Percentiles rank a stretch among this genome's conserved stretches.
Conservation (phyloP, 192 early-diverging fungal genomes). For the Umbelopsis sp. region DNA sequence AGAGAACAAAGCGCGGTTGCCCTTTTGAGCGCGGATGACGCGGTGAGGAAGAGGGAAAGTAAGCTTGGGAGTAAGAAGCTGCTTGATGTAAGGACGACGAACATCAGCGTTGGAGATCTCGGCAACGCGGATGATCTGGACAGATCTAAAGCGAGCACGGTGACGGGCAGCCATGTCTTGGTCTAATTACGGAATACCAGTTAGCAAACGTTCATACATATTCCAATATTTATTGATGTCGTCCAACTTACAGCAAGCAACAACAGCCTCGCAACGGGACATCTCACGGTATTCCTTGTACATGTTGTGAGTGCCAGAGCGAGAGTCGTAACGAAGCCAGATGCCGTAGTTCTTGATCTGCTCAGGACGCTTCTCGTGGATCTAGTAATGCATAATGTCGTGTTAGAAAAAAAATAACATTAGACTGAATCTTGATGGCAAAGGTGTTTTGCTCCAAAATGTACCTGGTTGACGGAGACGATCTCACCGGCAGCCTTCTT, state of each 20-base stretch:
- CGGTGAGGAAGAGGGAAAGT: constrained; percentile 99
- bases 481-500: constrained; percentile 99
- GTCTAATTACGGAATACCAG: constrained; percentile 43
- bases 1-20: constrained; percentile 81
- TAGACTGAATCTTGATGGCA: no score
- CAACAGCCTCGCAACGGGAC: constrained; percentile 72
- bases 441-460: constrained; percentile 47
- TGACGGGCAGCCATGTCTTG: constrained; percentile 99
- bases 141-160: constrained; percentile 93
- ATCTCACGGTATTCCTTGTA: constrained; percentile 99
- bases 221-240: background rate
- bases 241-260: constrained; percentile 55
- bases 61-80: constrained; percentile 86
- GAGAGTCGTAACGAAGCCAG: constrained; percentile 99
- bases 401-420: no score
- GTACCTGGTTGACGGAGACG: constrained; percentile 94
- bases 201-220: background rate
- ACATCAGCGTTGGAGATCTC: constrained; percentile 86
- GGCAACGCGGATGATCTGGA: constrained; percentile 98
- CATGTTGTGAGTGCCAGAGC: constrained; percentile 99
- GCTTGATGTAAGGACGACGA: constrained; percentile 96
- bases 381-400: constrained; percentile 40
- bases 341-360: constrained; percentile 98
- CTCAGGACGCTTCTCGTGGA: constrained; percentile 90
- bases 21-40: constrained; percentile 82